These are phyloP conservation scores for Saturnispora bothae DNA, from an alignment of 805 yeast genomes.

Conservation along the genomic window DNA sequence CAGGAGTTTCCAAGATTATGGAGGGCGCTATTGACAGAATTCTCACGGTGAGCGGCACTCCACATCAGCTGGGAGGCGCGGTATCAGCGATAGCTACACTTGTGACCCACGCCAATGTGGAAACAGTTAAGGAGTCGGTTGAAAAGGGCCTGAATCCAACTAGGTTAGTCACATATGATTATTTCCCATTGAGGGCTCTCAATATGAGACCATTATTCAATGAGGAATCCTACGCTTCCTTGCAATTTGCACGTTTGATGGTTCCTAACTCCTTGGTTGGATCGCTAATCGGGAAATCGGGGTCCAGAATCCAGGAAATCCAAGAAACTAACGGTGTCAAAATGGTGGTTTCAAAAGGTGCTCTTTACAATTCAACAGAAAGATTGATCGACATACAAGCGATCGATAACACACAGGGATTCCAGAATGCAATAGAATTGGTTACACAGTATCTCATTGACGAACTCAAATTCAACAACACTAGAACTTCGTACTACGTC, in stretches of 20 bases:
- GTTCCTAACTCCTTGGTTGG: conserved; percentile 84
- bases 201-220: conserved; percentile 41
- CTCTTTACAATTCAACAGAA: conserved; percentile 72
- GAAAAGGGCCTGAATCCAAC: conserved; percentile 24
- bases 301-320: conserved; percentile 67
- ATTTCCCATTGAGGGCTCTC: conserved; percentile 51
- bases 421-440: conserved; percentile 45
- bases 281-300: conserved; percentile 77
- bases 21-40: conserved; percentile 79
- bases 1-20: conserved; percentile 74
- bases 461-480: conserved; percentile 43
- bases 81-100: conserved; percentile 61
- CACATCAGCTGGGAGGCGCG: conserved; percentile 61
- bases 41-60: conserved; percentile 64
- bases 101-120: conserved; percentile 35
- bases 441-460: conserved; percentile 65
- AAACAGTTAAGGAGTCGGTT: conserved; percentile 16
- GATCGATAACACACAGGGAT: conserved; percentile 55
- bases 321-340: conserved; percentile 61
- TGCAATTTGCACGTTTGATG: conserved; percentile 54
- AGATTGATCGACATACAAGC: conserved; percentile 73
- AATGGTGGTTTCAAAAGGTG: conserved; percentile 81
- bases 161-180: conserved; percentile 32
- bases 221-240: conserved; percentile 39
- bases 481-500: conserved; percentile 53